Base-by-base conservation (phyloP, 192 early-diverging fungal species). In the Entomortierella chlamydospora region DNA sequence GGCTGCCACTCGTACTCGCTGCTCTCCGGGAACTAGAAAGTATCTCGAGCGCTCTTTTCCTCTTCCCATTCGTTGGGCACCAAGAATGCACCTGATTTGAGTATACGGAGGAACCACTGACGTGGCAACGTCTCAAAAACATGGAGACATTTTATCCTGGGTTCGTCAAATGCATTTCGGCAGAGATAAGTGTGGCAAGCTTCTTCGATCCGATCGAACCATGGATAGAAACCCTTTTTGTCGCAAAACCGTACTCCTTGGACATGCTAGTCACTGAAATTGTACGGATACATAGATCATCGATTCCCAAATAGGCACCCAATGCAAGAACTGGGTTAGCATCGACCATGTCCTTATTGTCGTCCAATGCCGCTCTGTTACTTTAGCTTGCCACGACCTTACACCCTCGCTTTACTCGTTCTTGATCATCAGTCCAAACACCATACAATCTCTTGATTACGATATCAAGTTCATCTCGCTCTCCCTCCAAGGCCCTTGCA, bases 11-110 rank as follows among this genome's bases (percentile, higher is more conserved):
- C n/a, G n/a, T n/a, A n/a, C n/a, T n/a, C n/a, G n/a, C n/a, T n/a
- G n/a, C n/a, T n/a, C n/a, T n/a, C n/a, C n/a, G n/a, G n/a, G n/a
- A n/a, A n/a, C n/a, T 64, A 54, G 28, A 84, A 67, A 20, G 83
- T 47, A 29, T 81, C 57, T 23, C 71, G 64, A 47, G 81, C 77
- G 62, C 84, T 84, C 25, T 67, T 53, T 61, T 90, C 88, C 2
- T 87, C 78, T 18, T 90, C 83, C 71, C 85, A 90, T 74, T 90
- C 88, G 62, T 71, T 82, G 26, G 88, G 86, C 2, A 87, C 85
- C 86, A 85, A 90, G 68, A 90, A 90, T 0, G 87, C 84, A 61
- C 88, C 85, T 41, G 82, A 83, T 4, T 82, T 83, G 29, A 90
- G 33, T 2, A 90, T 57, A 11, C 37, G 78, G 34, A 82, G 52